Evolutionary conservation across 768 basidiomycete species (phyloP).

Genomic region (Tylopilus balloui): DNA sequence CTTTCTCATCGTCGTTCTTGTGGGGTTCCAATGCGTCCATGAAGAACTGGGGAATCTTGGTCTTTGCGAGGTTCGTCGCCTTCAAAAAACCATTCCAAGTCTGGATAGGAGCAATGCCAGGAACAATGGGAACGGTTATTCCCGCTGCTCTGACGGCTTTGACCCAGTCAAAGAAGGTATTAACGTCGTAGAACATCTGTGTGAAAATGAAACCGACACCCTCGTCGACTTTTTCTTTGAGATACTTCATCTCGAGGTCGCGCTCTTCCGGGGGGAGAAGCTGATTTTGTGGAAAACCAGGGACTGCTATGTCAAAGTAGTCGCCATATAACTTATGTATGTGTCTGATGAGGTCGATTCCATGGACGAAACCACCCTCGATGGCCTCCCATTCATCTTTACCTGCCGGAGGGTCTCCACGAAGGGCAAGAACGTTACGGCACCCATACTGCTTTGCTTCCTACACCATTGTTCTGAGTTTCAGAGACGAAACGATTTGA

Average conservation of each 20-base stretch:
- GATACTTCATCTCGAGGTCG: conserved; percentile 72
- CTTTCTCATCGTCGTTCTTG: conserved; percentile 90
- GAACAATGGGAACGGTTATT: conserved; percentile 85
- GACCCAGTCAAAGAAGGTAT: conserved; percentile 91
- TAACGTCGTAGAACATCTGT: conserved; percentile 96
- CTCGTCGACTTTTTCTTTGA: conserved; percentile 89
- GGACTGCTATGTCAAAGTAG: conserved; percentile 93
- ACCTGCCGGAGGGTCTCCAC: conserved; percentile 88
- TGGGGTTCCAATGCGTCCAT: conserved; percentile 77
- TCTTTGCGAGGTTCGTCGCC: conserved; percentile 75
- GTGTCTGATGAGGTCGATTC: conserved; percentile 87
- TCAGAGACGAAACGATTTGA: not conserved
- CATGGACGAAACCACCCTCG: conserved; percentile 85
- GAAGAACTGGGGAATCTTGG: conserved; percentile 69
- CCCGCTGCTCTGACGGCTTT: conserved; percentile 76
- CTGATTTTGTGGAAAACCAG: conserved; percentile 87
- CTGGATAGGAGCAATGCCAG: conserved; percentile 93
- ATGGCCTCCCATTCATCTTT: conserved; percentile 90
- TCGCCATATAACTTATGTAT: conserved; percentile 80
- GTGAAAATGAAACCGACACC: conserved; percentile 95
- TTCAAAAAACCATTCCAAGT: conserved; percentile 94
- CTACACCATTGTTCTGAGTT: conserved; percentile 37
- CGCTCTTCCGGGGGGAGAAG: conserved; percentile 68
- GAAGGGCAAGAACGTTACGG: conserved; percentile 87
- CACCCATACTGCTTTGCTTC: conserved; percentile 88